Base-by-base conservation (phyloP, 1,284 basidiomycete genomes). In the Rhodotorula sp. region DNA sequence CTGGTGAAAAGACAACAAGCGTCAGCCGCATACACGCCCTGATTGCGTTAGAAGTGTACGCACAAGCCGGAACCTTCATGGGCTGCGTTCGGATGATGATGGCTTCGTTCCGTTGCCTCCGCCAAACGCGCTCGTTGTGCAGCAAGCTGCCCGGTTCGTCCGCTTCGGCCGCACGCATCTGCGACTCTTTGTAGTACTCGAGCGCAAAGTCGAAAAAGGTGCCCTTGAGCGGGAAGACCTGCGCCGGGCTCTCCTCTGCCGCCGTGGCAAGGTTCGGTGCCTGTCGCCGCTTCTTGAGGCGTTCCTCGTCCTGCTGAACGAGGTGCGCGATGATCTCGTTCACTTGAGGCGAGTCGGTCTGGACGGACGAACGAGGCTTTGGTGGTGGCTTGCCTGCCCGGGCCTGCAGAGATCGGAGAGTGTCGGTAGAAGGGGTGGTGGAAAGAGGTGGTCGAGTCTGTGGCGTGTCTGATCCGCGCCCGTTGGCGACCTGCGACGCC, bases 101-200 rank as follows among this genome's bases (percentile, higher is more conserved):
- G 65, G 88, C 86, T 78, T 97, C 94, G 79, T 97, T 97, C 67
- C 94, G 88, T 76, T 91, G 87, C 78, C 96, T 90, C 76, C 95
- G 86, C 96, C 96, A 99, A 4, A 95, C 88, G 80, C 97, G 93
- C 78, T 96, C 91, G 79, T 97, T 98, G 80, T 96, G 98, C 78
- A 91, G 89, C 60, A 91, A 84, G 73, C 92, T 95, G 5, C 96
- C 96, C 23, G 95, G 93, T 81, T 99, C 97, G 79, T 98, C 94
- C 6, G 89, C 89, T 81, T 99, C 96, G 26, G 92, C 88, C 86
- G 94, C 90, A 84, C 92, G 90, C 94, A 97, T 97, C 82, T 97
- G 96, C 6, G 96, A 94, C 82, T 98, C 95, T 74, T 92, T 94
- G 84, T 97, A 99, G 81, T 98, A 98, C 80, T 98, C 95, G 79